These are phyloP conservation scores for Paraconiothyrium sp. DNA, from an alignment of 2,329 filamentous ascomycete species.

Conservation along the genomic window DNA sequence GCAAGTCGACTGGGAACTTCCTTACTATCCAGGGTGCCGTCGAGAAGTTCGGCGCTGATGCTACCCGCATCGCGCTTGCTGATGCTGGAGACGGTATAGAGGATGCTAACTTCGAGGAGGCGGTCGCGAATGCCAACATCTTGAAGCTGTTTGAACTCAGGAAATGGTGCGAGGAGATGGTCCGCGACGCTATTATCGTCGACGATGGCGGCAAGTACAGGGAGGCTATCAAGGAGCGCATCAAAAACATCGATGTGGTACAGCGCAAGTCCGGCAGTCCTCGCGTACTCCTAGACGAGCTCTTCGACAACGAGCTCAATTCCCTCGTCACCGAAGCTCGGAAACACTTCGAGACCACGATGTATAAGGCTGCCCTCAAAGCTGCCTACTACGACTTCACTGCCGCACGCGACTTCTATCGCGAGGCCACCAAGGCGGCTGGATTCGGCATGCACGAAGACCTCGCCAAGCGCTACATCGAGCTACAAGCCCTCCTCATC, in stretches of 20 bases:
- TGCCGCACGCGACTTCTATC: conserved; percentile 88
- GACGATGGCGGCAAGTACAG: conserved; percentile 55
- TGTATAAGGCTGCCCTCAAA: conserved; percentile 54
- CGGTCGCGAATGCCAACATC: conserved; percentile 90
- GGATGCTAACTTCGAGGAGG: conserved; percentile 97
- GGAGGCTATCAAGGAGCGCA: conserved; percentile 52
- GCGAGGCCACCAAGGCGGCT: conserved; percentile 79
- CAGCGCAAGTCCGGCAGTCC: conserved; percentile 75
- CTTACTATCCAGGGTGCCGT: conserved; percentile 87
- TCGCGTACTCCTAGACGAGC: conserved; percentile 80
- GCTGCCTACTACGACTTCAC: conserved; percentile 88
- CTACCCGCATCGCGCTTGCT: conserved; percentile 87
- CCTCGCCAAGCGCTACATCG: conserved; percentile 80
- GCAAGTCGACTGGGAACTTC: conserved; percentile 97
- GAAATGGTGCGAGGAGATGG: conserved; percentile 91
- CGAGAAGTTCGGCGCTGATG: conserved; percentile 93
- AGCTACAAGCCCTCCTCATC: conserved; percentile 84
- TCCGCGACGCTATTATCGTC: conserved; percentile 66
- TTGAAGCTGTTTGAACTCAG: conserved; percentile 83
- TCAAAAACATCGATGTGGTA: conserved; percentile 63
- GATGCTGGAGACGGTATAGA: conserved; percentile 94
- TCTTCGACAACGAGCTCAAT: conserved; percentile 96
- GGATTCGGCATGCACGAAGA: conserved; percentile 88
- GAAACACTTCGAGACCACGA: conserved; percentile 72
- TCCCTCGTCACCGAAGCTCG: conserved; percentile 79